Evolutionary conservation across 202 grass and related monocot species (phyloP), one percentile per base, ranked within the genome.

Genomic region (Bolboschoenoplectus hybrid): DNA sequence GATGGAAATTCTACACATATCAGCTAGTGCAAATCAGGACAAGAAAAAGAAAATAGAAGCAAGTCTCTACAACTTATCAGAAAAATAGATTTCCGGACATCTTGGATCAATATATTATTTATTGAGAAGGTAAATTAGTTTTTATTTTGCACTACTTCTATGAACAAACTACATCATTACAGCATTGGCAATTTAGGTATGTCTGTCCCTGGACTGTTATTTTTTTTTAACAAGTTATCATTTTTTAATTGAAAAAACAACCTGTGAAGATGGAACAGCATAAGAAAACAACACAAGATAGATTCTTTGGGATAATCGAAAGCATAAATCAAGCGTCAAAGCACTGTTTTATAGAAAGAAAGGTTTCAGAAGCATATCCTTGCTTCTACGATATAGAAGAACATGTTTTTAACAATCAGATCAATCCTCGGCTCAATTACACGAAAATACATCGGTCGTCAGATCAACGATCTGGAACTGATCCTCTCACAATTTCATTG

Each of bases 231-330:
- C 26, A 46, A 72, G 16, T 46, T 8, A 65, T 65, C 32, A 36
- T 36, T 65, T 35, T 5, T 3, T 35, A 12, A 65, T 65, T 2
- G 36, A 65, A 35, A 67, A 16, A 12, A 65, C 20, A 0, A 40
- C 43, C 17, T 44, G 6, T 14, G 14, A 46, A 71, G 67, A 72
- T 6, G 14, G 7, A 73, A 74, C 46, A 4, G 45, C 70, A 49
- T 74, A 74, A 73, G 70, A 74, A 35, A 68, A 74, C 71, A 74
- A 74, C 45, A 34, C n/a, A 74, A 10, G 20, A 51, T 11, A 51
- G 9, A 74, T 74, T 35, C 43, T 26, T 82, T 82, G 39, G 26
- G 41, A 82, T 82, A 82, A 56, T 64, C 7, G 6, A 41, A 44
- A 43, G 61, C 51, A 63, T 12, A 65, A 82, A 82, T 45, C 45